Conservation (phyloP, 1,284 basidiomycete species). For the Austroboletus niveus region DNA sequence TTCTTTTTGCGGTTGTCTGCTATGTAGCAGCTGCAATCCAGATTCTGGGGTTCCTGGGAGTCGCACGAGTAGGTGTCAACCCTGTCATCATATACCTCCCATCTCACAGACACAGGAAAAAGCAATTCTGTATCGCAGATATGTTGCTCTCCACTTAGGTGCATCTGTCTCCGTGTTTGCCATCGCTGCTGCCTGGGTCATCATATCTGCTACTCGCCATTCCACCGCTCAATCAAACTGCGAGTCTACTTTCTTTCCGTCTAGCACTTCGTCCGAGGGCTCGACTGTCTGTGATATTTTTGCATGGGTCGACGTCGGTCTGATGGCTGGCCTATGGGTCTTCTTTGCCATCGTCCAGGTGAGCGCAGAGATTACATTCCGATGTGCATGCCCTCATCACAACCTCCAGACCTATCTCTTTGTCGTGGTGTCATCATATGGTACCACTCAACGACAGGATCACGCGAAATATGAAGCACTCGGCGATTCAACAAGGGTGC, state of each 20-base stretch:
- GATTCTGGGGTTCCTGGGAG: slow-evolving; percentile 79
- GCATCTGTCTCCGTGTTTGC: slow-evolving; percentile 63
- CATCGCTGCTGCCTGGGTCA: slow-evolving; percentile 77
- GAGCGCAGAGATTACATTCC: slow-evolving; percentile 1
- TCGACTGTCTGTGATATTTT: slow-evolving; percentile 81
- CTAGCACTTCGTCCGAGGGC: slow-evolving; percentile 48
- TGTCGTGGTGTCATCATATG: slow-evolving; percentile 72
- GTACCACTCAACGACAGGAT: slow-evolving; percentile 70
- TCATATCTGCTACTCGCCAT: slow-evolving; percentile 75
- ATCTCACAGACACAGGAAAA: slow-evolving; percentile 59
- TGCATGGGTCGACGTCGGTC: slow-evolving; percentile 86
- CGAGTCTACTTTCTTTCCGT: slow-evolving; percentile 56
- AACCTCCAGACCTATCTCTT: slow-evolving; percentile 61
- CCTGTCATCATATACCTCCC: background rate
- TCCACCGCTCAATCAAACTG: slow-evolving; percentile 67
- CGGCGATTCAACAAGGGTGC: slow-evolving; percentile 62
- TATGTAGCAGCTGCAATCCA: slow-evolving; percentile 74
- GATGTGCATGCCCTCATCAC: slow-evolving; percentile 4
- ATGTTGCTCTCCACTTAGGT: slow-evolving; percentile 68
- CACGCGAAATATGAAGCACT: slow-evolving; percentile 80
- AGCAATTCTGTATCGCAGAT: slow-evolving; percentile 70
- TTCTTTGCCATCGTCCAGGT: slow-evolving; percentile 76
- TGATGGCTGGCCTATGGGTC: slow-evolving; percentile 86
- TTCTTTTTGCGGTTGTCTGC: slow-evolving; percentile 72
- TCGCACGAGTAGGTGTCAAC: slow-evolving; percentile 58